Base-by-base conservation (phyloP, 306 rosid species). In the Vigna angularis region DNA sequence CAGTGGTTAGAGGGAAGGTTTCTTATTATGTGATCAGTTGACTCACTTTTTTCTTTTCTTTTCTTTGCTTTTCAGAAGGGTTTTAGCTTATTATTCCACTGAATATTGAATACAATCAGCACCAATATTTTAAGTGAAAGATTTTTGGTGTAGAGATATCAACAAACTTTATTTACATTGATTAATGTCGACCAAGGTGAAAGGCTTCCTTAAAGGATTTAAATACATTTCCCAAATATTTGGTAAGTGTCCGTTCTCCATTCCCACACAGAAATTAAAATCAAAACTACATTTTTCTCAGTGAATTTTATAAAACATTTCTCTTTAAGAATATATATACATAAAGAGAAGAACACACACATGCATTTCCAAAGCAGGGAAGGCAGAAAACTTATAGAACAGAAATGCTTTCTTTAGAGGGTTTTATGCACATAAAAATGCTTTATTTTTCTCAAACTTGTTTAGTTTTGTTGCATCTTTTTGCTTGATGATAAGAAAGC, bases 161-260 rank as follows among this genome's bases (percentile, higher is more conserved):
- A 45, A 66, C 80, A 52, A 36, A 48, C 15, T 78, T 72, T 20
- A 62, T 72, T 79, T 18, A 14, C 47, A 42, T 20, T 12, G 13
- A 40, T 40, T 17, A 74, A 38, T 93, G 98, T 55, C 87, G 26
- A 83, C 88, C 72, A 86, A 86, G 84, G 93, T 90, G 82, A 94
- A 94, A 85, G 93, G 93, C 40, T 77, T 94, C 80, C 80, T 94
- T 4, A 94, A 92, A 81, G 98, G 98, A 68, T 79, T 94, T n/a
- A 86, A 79, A 86, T 80, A 94, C 88, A 85, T 93, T 70, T 89
- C 96, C 20, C 89, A 88, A 6, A 87, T 90, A 52, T 94, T 94
- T 76, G 98, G 98, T 91, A 81, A 67, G 89, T 79, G 89, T 79
- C 6, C 36, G 32, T 20, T 52, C 36, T 45, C 51, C 30, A 47